Base-by-base conservation (phyloP, 306 rosid genomes). In the Acacia acuminata region DNA sequence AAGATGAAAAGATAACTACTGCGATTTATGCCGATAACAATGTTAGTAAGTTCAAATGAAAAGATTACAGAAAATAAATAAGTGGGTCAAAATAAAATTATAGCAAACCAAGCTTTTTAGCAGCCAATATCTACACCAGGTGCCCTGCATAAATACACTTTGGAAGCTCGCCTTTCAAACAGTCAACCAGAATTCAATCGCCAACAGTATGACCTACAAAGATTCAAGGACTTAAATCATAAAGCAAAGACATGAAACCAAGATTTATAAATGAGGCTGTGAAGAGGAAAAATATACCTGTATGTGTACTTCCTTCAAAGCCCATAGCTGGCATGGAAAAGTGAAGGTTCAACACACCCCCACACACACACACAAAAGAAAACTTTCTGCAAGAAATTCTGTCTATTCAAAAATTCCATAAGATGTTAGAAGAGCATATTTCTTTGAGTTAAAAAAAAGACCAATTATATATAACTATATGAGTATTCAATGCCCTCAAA, bases 401-500 rank as follows among this genome's bases (percentile, higher is more conserved):
- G 69, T 84, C 84, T 83, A 85, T 81, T 84, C 77, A 85, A 88
- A 91, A 72, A 70, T 84, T 64, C 76, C 79, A 84, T 79, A 80
- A 64, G 44, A 71, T 69, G 64, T 65, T 61, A 61, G 76, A 67
- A 87, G 58, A 55, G 84, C 65, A 78, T 75, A 25, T 14, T 83
- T 55, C 55, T 32, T 61, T 80, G 20, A 12, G 30, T 38, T 38
- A 32, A 32, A 32, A 32, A 32, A 84, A 73, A 79, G 81, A 88
- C 55, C 43, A 70, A 67, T 68, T 78, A 80, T 32, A 32, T 32
- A 32, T 84, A 83, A 66, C 83, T 79, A 82, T 79, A 81, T 77
- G 71, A 82, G 85, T 83, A 88, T 85, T 86, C 88, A 87, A 82
- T 81, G 88, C 88, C 88, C 66, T 81, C 83, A 89, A 88, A 87